These are phyloP conservation scores for Aspergillus ochraceoroseus DNA, from an alignment of 2,329 filamentous ascomycete genomes.

Conservation along the genomic window DNA sequence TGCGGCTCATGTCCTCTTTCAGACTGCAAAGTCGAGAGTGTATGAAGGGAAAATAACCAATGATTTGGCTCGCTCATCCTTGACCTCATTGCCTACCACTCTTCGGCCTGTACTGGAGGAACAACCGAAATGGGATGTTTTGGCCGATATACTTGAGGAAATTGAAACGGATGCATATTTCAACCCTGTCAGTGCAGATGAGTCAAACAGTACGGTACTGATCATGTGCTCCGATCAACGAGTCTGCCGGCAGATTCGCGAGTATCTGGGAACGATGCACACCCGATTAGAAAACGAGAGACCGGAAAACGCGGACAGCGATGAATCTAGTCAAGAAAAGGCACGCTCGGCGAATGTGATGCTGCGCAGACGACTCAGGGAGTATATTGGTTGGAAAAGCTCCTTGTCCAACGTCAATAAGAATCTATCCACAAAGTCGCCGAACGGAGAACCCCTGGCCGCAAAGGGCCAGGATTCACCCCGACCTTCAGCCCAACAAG, in stretches of 20 bases:
- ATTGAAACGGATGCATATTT: conserved; percentile 88
- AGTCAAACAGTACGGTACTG: conserved; percentile 84
- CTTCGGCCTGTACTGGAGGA: conserved; percentile 83
- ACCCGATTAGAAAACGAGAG: conserved; percentile 48
- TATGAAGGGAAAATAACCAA: conserved; percentile 69
- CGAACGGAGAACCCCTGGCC: conserved; percentile 22
- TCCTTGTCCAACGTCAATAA: conserved; percentile 79
- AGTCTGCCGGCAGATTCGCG: conserved; percentile 80
- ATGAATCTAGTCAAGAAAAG: conserved; percentile 51
- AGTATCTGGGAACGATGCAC: conserved; percentile 89
- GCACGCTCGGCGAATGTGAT: conserved; percentile 74
- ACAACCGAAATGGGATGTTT: conserved; percentile 84
- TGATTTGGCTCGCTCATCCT: conserved; percentile 48
- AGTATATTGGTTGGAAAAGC: conserved; percentile 85
- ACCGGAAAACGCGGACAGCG: conserved; percentile 45
- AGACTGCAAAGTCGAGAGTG: conserved; percentile 79
- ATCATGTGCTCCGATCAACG: conserved; percentile 91
- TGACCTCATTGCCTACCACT: conserved; percentile 52
- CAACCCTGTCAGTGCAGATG: conserved; percentile 68
- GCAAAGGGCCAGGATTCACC: conserved; percentile 23
- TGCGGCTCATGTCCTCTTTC: conserved; percentile 89
- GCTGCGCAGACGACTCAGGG: conserved; percentile 81
- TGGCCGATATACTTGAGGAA: conserved; percentile 87
- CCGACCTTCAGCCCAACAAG: conserved; percentile 35
- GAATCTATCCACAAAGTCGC: conserved; percentile 34